A percentile compares a stretch with the other conserved stretches of the same genome.
These are phyloP conservation scores for Exophiala sp. DNA, from an alignment of 2,329 filamentous ascomycete species.

Conservation along the genomic window DNA sequence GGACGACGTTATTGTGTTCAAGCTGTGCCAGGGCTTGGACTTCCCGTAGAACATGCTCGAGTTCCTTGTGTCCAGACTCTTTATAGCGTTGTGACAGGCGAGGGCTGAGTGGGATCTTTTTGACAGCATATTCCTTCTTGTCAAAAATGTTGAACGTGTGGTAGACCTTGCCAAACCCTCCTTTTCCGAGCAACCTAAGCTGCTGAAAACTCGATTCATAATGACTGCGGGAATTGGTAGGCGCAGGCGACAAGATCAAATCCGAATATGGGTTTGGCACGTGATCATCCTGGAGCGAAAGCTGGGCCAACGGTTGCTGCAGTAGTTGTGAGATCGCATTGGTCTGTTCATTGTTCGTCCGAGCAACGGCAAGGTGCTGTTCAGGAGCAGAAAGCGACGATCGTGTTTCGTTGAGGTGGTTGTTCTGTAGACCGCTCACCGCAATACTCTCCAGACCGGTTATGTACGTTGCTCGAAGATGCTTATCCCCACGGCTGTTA, in stretches of 20 bases:
- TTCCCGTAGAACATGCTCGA: conserved; percentile 58
- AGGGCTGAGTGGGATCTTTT: conserved; percentile 59
- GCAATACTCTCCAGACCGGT: conserved; percentile 43
- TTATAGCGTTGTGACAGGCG: conserved; percentile 52
- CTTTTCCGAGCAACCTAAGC: conserved; percentile 57
- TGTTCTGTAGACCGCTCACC: conserved; percentile 35
- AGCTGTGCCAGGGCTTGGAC: conserved; percentile 60
- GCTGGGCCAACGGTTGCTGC: conserved; percentile 23
- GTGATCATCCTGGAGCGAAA: conserved; percentile 13
- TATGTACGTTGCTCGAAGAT: conserved; percentile 33
- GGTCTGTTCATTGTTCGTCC: conserved; percentile 5
- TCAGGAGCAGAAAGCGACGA: conserved; percentile 12
- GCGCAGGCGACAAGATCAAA: conserved; percentile 26
- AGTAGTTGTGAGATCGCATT: conserved; percentile 6
- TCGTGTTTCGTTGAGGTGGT: conserved; percentile 19
- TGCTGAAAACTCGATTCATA: conserved; percentile 53
- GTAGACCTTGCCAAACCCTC: conserved; percentile 64
- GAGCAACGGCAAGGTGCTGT: conserved; percentile 6
- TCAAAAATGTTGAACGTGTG: conserved; percentile 61
- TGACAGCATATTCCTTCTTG: conserved; percentile 61
- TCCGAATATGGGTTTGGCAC: conserved; percentile 22
- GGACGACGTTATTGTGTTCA: conserved; percentile 64
- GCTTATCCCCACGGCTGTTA: conserved; percentile 28
- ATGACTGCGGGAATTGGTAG: conserved; percentile 34
- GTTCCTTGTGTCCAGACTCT: conserved; percentile 49